Evolutionary conservation across 2,329 filamentous ascomycete species (phyloP).

Genomic region (Byssochlamys sp.): DNA sequence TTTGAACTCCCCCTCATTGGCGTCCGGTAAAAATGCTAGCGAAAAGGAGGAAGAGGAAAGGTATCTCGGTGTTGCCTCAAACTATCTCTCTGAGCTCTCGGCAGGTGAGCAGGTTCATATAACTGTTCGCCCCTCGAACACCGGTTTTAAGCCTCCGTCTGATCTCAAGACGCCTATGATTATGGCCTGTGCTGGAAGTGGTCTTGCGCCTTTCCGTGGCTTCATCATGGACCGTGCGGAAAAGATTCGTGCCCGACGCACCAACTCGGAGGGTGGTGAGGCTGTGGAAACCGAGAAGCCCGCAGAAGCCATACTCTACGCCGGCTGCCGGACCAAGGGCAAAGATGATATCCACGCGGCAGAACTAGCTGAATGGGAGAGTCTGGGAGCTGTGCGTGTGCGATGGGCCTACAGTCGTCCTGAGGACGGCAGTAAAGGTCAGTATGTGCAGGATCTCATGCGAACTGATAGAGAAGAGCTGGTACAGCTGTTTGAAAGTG

Average conservation of each 20-base stretch:
- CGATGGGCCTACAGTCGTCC: conserved; percentile 51
- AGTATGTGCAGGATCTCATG: conserved; percentile 46
- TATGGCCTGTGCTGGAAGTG: conserved; percentile 37
- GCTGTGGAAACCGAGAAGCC: conserved; percentile 10
- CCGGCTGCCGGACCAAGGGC: conserved; percentile 26
- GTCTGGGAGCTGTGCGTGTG: conserved; percentile 51
- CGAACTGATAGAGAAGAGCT: conserved; percentile 40
- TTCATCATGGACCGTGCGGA: conserved; percentile 54
- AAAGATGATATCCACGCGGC: conserved; percentile 27
- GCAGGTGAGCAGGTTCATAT: conserved; percentile 24
- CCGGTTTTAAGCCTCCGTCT: conserved; percentile 27
- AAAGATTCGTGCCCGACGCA: conserved; percentile 16
- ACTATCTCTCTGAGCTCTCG: conserved; percentile 45
- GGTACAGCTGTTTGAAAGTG: conserved; percentile 36
- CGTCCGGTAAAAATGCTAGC: conserved; percentile 14
- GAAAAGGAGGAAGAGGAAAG: conserved; percentile 39
- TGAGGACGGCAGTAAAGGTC: conserved; percentile 37
- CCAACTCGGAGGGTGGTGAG: conserved; percentile 3
- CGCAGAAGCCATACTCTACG: conserved; percentile 26
- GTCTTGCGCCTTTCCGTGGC: conserved; percentile 54
- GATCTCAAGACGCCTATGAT: conserved; percentile 29
- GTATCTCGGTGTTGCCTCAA: conserved; percentile 53
- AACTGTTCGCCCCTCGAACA: conserved; percentile 24
- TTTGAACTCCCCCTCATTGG: conserved; percentile 46
- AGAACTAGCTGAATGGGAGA: conserved; percentile 47